Evolutionary conservation across 2,329 filamentous ascomycete species (phyloP), one percentile per base, ranked within the genome.

Genomic region (Pseudocercospora musae): DNA sequence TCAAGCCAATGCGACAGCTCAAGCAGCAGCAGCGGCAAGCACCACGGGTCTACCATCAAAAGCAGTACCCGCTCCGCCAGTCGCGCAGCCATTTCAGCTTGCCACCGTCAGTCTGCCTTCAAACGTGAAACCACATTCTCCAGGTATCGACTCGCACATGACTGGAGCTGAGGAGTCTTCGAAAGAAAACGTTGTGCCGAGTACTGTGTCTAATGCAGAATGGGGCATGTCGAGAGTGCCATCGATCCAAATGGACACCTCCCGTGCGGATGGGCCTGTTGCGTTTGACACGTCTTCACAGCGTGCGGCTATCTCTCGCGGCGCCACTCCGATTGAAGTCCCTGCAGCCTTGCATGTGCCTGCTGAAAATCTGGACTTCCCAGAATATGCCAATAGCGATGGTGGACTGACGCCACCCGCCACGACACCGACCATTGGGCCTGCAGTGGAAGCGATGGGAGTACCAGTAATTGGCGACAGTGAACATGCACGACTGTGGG

Each of bases 331-430:
- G 31, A 31, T 59, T 13, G 53, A 60, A 18, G 52, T 54, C 3
- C 54, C 54, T 4, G 29, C 55, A 23, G 25, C 62, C 4, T 54
- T 64, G 21, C 21, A 31, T 15, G 40, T 50, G n/a, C 33, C 62
- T 8, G 50, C 57, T 10, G 50, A 59, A 8, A 49, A 61, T 13
- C 42, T 59, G 6, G 52, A 62, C n/a, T 61, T 64, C 11, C 59
- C 59, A 8, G 59, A 53, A 20, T 62, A 59, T 21, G 52, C 54
- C 4, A 53, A 57, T 54, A 57, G 31, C 27, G 29, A 42, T 18
- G 40, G 56, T 8, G 53, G 44, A 18, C 25, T 60, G 20, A 27
- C 58, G 9, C 33, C 31, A 13, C 33, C 37, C 11, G 23, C 18
- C 2, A 29, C 50, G 8, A 44, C 58, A 29, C 58, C 58, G 4